phyloP scores from a whole-genome alignment of 2,329 filamentous ascomycete species.

The Emmonsia crescens region DNA sequence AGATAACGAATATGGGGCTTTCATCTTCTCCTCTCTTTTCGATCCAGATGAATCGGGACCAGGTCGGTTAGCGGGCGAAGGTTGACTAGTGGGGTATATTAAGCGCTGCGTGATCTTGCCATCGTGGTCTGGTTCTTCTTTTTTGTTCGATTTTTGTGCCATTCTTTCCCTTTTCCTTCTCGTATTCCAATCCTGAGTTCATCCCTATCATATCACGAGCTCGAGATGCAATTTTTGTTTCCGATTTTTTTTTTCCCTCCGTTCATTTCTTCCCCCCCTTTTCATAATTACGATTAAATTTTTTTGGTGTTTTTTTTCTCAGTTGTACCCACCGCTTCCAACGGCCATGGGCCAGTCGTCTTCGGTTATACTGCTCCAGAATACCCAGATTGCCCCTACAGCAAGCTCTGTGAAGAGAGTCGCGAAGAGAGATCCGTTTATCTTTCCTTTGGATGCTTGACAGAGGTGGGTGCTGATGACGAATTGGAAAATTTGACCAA shows the following conservation, averaged over 20 bases:
- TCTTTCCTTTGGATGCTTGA: constrained; percentile 67
- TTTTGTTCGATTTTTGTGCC: not conserved
- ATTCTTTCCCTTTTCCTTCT: not conserved
- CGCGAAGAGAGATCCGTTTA: constrained; percentile 87
- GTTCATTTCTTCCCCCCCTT: not conserved
- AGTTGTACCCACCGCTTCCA: constrained; percentile 22
- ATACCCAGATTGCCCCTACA: constrained; percentile 77
- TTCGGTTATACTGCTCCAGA: constrained; percentile 99
- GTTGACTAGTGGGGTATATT: not conserved
- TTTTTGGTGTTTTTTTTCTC: constrained; percentile 1
- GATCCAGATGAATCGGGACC: not conserved
- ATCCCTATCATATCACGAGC: not conserved
- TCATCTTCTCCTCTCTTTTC: too few relatives aligned
- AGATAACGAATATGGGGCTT: not conserved
- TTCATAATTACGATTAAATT: not conserved
- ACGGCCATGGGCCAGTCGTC: constrained; percentile 77
- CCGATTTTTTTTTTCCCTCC: not conserved
- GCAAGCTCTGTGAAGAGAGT: constrained; percentile 82
- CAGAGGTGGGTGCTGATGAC: constrained; percentile 87
- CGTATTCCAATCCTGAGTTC: not conserved
- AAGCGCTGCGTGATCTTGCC: not conserved
- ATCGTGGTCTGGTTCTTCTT: not conserved
- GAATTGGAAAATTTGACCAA: constrained; percentile 95
- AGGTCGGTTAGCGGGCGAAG: not conserved
- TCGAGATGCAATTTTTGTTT: not conserved